Evolutionary conservation across 2,329 filamentous ascomycete species (phyloP).

Genomic region (Trichophyton mentagrophytes): DNA sequence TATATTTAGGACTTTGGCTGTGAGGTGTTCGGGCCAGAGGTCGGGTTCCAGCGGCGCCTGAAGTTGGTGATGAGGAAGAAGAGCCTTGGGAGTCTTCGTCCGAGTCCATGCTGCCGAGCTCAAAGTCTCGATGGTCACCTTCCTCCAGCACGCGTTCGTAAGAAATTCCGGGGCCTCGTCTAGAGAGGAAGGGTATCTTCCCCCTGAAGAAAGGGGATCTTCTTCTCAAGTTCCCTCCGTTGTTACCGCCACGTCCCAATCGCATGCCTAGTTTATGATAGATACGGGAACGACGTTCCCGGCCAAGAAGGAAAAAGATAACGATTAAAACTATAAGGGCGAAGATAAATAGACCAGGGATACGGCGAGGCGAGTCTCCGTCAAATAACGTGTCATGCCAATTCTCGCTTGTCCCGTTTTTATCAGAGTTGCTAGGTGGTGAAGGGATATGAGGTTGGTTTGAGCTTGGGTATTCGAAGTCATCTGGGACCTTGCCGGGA

Average conservation of each 20-base stretch:
- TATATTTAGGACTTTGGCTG: conserved; percentile 26
- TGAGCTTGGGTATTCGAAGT: conserved; percentile 57
- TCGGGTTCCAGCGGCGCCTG: conserved; percentile 18
- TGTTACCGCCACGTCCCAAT: conserved; percentile 29
- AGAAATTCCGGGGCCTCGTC: conserved; percentile 29
- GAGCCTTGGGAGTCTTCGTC: conserved; percentile 48
- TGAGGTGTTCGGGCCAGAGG: conserved; percentile 19
- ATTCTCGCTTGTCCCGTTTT: conserved; percentile 33
- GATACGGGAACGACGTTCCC: conserved; percentile 56
- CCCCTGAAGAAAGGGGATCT: conserved; percentile 45
- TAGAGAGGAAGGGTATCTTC: conserved; percentile 28
- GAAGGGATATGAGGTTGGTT: conserved; percentile 36
- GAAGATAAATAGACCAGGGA: conserved; percentile 66
- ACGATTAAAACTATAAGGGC: conserved; percentile 57
- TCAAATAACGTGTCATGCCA: conserved; percentile 53
- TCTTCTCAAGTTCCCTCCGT: conserved; percentile 16
- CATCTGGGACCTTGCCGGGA: conserved; percentile 48
- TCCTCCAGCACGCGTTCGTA: conserved; percentile 85
- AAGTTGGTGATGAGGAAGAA: conserved; percentile 43
- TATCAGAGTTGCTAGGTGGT: conserved; percentile 18
- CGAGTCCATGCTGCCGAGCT: conserved; percentile 54
- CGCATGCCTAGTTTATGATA: conserved; percentile 40
- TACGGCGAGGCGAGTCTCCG: conserved; percentile 52
- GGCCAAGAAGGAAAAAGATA: conserved; percentile 62
- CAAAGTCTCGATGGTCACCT: conserved; percentile 55